Evolutionary conservation across 805 yeast species (phyloP).

Genomic region (Hanseniaspora osmophila): DNA sequence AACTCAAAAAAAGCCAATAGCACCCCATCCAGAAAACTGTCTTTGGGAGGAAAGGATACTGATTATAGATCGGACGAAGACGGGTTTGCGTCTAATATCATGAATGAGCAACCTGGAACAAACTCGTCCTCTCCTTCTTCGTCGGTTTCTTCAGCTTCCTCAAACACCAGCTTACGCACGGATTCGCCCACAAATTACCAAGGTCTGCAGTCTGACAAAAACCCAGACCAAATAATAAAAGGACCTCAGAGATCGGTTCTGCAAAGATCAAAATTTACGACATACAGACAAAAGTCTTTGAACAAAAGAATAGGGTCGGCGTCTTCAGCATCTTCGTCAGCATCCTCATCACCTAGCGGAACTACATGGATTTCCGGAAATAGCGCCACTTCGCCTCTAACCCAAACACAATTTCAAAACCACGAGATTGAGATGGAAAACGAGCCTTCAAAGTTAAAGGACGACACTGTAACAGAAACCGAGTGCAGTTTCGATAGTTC

Average conservation of each 20-base stretch:
- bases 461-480: too few species aligned
- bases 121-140: background rate
- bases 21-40: background rate
- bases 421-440: background rate
- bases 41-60: background rate
- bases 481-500: background rate
- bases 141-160: background rate
- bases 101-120: background rate
- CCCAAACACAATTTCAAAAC: background rate
- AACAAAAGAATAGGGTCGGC: constrained; percentile 1
- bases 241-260: constrained; percentile 23
- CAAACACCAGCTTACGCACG: background rate
- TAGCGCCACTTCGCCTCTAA: background rate
- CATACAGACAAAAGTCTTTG: constrained; percentile 30
- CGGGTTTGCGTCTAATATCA: constrained; percentile 18
- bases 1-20: background rate
- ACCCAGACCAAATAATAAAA: constrained; percentile 9
- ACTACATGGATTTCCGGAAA: too few species aligned
- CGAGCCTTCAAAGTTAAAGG: too few species aligned
- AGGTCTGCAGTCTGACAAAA: background rate
- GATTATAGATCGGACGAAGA: constrained; percentile 5
- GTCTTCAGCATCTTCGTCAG: too few species aligned
- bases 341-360: too few species aligned
- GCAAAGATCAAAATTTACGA: constrained; percentile 37
- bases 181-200: background rate